Evolutionary conservation across 176 grass and related monocot species (phyloP).

Genomic region (Olyra latifolia): DNA sequence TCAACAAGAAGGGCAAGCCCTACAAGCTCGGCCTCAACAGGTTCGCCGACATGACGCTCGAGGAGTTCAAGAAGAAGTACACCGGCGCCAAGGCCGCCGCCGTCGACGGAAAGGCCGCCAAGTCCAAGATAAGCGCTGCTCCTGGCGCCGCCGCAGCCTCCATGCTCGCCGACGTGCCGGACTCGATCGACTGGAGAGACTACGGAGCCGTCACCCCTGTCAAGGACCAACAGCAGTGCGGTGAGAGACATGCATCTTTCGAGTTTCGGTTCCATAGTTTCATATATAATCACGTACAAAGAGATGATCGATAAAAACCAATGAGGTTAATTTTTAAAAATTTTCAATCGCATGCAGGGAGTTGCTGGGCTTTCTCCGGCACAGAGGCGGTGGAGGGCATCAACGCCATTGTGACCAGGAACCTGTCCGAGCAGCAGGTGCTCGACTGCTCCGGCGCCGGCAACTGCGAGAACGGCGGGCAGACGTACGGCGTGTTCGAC

Average conservation of each 20-base stretch:
- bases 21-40: constrained; percentile 45
- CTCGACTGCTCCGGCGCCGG: constrained; percentile 31
- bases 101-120: neutral
- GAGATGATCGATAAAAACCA: too few species aligned
- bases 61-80: constrained; percentile 34
- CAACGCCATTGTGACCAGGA: constrained; percentile 26
- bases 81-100: neutral
- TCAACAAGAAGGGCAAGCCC: constrained; percentile 29
- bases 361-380: constrained; percentile 36
- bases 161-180: constrained; percentile 4
- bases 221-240: constrained; percentile 38
- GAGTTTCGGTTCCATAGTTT: too few species aligned
- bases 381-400: constrained; percentile 24
- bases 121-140: neutral
- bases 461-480: neutral
- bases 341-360: too few species aligned
- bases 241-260: too few species aligned
- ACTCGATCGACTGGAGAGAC: constrained; percentile 37
- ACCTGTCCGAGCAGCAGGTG: constrained; percentile 45
- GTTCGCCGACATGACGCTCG: constrained; percentile 38
- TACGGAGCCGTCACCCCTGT: constrained; percentile 27
- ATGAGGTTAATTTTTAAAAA: too few species aligned
- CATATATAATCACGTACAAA: too few species aligned
- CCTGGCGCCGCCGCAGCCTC: too few species aligned
- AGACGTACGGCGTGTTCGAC: neutral